Base-by-base conservation (phyloP, 2,329 filamentous ascomycete genomes). In the Emydomyces testavorans region DNA sequence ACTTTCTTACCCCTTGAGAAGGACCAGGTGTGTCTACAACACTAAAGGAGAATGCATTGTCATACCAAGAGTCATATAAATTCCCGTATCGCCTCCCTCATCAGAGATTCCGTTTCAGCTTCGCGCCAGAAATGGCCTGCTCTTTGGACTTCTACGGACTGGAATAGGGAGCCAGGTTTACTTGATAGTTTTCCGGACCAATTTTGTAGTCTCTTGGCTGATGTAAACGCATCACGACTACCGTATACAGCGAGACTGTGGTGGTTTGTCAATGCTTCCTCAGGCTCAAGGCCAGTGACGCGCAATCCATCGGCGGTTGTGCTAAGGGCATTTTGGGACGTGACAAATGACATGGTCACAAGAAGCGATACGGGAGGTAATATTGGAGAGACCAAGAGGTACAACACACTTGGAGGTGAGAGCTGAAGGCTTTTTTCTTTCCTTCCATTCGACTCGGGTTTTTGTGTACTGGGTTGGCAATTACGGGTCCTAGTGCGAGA, bases 191-290 rank as follows among this genome's bases (percentile, higher is more conserved):
- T 72, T 34, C 68, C 65, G 7, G 71, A 70, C 89, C 89, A 94
- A 1, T 71, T 66, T 8, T 76, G 73, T 55, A 89, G 69, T 62
- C 78, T 84, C 50, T 72, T 74, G 2, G 70, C 70, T 1, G 80
- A 76, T 1, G 85, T 80, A 54, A 95, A 93, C 0, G 74, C 66
- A 62, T 96, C 89, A 3, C 75, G 71, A 43, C 82, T 78, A 1
- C 89, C 90, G 58, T 81, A 94, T 0, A 94, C 64, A 0, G 78
- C 80, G 28, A 94, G 62, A 0, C 82, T 82, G 0, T 73, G 71
- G 56, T 80, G 73, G 1, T 54, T 53, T 29, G 65, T 62, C 1
- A 77, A 65, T 41, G 85, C 67, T 57, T 83, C 79, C 44, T 67
- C 64, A 48, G 80, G 76, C 1, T 71, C 69, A 20, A 57, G 63